A percentile compares a stretch with the other conserved stretches of the same genome.
These are phyloP conservation scores for Fusarium robinianum DNA, from an alignment of 2,329 filamentous ascomycete species.

Conservation along the genomic window DNA sequence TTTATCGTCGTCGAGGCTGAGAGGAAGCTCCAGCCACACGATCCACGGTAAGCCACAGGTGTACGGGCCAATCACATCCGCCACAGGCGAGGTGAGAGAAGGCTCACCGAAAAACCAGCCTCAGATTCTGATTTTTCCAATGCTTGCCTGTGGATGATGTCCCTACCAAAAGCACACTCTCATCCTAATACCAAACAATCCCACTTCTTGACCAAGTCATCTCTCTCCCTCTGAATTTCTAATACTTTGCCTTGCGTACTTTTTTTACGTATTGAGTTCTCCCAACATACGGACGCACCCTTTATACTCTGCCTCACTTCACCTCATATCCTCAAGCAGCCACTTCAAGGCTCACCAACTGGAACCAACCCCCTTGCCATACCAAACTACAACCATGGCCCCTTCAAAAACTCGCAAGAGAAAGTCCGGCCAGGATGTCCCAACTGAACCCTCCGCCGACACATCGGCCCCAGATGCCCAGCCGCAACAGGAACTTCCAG, in stretches of 20 bases:
- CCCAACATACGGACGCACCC: too few species aligned
- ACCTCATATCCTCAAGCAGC: conserved; percentile 3
- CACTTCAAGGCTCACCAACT: conserved; percentile 5
- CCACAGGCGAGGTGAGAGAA: conserved; percentile 8
- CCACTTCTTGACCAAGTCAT: too few species aligned
- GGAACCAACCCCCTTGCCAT: not conserved
- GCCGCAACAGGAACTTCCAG: conserved; percentile 39
- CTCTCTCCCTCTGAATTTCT: too few species aligned
- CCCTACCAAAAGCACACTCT: conserved; percentile 9
- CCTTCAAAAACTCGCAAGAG: conserved; percentile 38
- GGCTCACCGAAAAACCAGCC: conserved; percentile 24
- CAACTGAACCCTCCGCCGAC: conserved; percentile 13
- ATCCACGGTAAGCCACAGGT: conserved; percentile 6
- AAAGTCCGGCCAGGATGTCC: conserved; percentile 33
- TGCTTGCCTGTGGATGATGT: too few species aligned
- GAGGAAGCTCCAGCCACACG: conserved; percentile 21
- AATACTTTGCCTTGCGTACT: too few species aligned
- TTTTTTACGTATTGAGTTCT: too few species aligned
- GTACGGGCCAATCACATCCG: conserved; percentile 26
- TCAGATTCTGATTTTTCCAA: conserved; percentile 25
- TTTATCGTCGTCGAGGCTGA: conserved; percentile 6
- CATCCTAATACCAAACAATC: not conserved
- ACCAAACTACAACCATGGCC: conserved; percentile 28
- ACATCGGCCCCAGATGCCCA: conserved; percentile 22
- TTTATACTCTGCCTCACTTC: too few species aligned